Percentiles rank a stretch among this genome's conserved stretches.
These are phyloP conservation scores for Rhizoctonia solani DNA, from an alignment of 1,284 basidiomycete species.

Conservation along the genomic window DNA sequence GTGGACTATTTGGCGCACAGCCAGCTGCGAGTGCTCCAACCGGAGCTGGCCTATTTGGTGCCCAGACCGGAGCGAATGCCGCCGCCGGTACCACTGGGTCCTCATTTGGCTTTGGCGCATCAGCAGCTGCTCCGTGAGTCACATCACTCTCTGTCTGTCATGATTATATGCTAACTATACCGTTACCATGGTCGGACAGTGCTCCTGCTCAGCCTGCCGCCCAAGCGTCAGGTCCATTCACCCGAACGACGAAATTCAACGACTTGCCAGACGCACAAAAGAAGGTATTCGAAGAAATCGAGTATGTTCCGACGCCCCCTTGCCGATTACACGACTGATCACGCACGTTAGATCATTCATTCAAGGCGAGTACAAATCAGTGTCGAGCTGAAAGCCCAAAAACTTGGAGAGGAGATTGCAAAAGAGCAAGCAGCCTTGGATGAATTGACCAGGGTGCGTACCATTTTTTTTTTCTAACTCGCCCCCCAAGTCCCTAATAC, in stretches of 20 bases:
- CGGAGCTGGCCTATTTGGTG: constrained; percentile 30
- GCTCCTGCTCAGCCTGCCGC: neutral
- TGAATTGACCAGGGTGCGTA: constrained; percentile 62
- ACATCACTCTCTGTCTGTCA: neutral
- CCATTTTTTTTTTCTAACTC: no score
- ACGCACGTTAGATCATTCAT: constrained; percentile 60
- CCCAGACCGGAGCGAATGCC: constrained; percentile 6
- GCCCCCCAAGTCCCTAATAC: no score
- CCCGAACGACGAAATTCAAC: constrained; percentile 79
- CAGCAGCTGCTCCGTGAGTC: constrained; percentile 10
- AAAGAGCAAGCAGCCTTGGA: constrained; percentile 64
- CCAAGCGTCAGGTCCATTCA: constrained; percentile 51
- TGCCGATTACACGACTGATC: neutral
- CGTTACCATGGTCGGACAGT: neutral
- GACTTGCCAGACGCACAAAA: constrained; percentile 74
- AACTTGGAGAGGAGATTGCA: constrained; percentile 71
- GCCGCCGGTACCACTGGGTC: constrained; percentile 22
- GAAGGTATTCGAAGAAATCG: constrained; percentile 67
- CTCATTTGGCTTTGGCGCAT: constrained; percentile 21
- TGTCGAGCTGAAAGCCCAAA: constrained; percentile 73
- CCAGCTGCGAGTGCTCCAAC: constrained; percentile 5
- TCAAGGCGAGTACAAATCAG: constrained; percentile 77
- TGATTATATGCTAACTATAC: neutral
- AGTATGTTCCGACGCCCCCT: constrained; percentile 54
- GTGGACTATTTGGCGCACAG: constrained; percentile 27